Conservation (phyloP, 2,329 filamentous ascomycete species). For the Epichloe aotearoae region DNA sequence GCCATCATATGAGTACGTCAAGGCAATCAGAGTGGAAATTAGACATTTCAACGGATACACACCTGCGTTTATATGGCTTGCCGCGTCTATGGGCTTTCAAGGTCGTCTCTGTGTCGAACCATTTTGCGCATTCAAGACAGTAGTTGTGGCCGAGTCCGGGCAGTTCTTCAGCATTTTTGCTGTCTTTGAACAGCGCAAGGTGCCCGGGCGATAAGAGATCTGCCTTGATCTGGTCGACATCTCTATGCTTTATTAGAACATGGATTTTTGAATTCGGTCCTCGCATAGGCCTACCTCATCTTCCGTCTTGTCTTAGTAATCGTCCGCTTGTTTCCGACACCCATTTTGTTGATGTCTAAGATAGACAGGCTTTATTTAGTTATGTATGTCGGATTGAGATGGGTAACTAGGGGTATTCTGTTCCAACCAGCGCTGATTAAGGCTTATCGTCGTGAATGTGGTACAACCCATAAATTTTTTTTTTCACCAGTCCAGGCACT, state of each 20-base stretch:
- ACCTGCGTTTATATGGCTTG: constrained; percentile 87
- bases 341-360: constrained; percentile 36
- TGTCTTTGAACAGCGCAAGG: constrained; percentile 62
- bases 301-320: constrained; percentile 62
- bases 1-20: background rate
- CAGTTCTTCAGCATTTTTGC: constrained; percentile 73
- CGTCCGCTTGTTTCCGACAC: constrained; percentile 51
- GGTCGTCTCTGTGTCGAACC: constrained; percentile 78
- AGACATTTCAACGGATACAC: background rate
- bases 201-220: constrained; percentile 72
- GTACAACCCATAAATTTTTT: no score
- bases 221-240: constrained; percentile 81
- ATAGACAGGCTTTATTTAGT: no score
- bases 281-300: constrained; percentile 39
- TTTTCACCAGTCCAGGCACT: no score
- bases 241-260: constrained; percentile 38
- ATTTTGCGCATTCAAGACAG: constrained; percentile 89
- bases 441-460: no score
- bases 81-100: constrained; percentile 64
- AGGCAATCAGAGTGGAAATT: background rate
- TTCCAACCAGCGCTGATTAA: no score
- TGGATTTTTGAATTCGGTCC: background rate
- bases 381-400: no score
- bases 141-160: constrained; percentile 78
- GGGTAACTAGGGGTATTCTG: no score